A percentile compares a stretch with the other conserved stretches of the same genome.
Evolutionary conservation across 163 green algal genomes (phyloP).

Genomic region (Volvox carteri): DNA sequence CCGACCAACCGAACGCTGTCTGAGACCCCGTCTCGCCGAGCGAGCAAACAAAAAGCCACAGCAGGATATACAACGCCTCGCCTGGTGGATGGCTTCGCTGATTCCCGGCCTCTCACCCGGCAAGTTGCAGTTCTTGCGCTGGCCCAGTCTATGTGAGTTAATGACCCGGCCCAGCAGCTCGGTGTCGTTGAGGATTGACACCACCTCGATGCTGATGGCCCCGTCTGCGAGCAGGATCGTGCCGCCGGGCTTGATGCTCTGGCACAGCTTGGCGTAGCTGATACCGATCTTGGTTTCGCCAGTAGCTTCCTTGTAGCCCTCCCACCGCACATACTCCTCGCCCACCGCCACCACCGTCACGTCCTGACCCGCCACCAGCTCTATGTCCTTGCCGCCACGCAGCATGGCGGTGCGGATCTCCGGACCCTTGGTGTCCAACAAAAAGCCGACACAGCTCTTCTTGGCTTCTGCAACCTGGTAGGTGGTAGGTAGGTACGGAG

Average conservation of each 20-base stretch:
- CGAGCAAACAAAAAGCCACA: no score
- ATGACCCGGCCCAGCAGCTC: constrained; percentile 70
- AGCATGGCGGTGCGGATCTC: constrained; percentile 80
- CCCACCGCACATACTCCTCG: constrained; percentile 66
- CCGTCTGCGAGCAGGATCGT: constrained; percentile 66
- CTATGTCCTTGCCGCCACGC: constrained; percentile 66
- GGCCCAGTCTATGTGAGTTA: constrained; percentile 81
- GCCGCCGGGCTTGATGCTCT: constrained; percentile 67
- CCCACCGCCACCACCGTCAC: constrained; percentile 73
- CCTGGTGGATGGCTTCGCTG: no score
- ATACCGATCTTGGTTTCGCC: constrained; percentile 73
- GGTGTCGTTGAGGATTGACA: constrained; percentile 63
- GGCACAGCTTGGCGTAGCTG: constrained; percentile 73
- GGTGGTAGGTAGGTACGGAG: no score
- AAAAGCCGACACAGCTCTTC: constrained; percentile 55
- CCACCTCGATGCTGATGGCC: constrained; percentile 71
- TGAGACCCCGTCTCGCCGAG: no score
- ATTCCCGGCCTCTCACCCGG: no score
- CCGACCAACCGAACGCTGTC: no score
- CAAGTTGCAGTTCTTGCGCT: constrained; percentile 90
- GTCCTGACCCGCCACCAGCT: constrained; percentile 67
- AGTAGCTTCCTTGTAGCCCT: constrained; percentile 70
- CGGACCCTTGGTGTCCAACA: constrained; percentile 82
- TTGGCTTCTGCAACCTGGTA: constrained; percentile 58
- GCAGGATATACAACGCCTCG: no score